Evolutionary conservation across 2,329 filamentous ascomycete species (phyloP).

Genomic region (Hymenoscyphus linearis): DNA sequence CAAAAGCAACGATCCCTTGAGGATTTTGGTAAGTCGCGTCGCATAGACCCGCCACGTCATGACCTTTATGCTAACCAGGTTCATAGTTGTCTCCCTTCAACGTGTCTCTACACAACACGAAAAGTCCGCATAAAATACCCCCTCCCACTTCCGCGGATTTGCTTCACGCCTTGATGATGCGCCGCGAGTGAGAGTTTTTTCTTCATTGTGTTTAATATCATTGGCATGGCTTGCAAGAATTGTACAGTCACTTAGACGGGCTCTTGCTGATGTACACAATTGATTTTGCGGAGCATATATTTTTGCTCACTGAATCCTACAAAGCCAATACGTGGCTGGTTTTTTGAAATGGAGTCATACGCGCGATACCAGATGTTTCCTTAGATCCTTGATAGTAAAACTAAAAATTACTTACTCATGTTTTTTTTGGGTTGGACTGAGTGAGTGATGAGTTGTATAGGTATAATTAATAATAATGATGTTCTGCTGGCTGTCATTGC

Average conservation of each 20-base stretch:
- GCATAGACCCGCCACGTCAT: constrained; percentile 5
- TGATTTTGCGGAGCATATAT: constrained; percentile 4
- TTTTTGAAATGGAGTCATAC: constrained; percentile 11
- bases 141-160: background rate
- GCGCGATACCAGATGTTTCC: constrained; percentile 9
- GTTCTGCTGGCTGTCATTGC: background rate
- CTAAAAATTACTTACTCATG: constrained; percentile 2
- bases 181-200: constrained; percentile 1
- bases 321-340: constrained; percentile 1
- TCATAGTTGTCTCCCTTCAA: constrained; percentile 76
- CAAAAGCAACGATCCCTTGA: constrained; percentile 80
- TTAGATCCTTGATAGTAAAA: constrained; percentile 9
- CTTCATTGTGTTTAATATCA: constrained; percentile 11
- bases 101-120: constrained; percentile 89
- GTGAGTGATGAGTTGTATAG: background rate
- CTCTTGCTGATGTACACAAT: constrained; percentile 4
- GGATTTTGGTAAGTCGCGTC: constrained; percentile 70
- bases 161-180: constrained; percentile 4
- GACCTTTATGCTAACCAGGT: constrained; percentile 41
- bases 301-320: background rate
- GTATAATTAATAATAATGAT: background rate
- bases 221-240: constrained; percentile 7
- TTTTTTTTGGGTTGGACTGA: background rate
- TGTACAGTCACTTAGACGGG: constrained; percentile 10
- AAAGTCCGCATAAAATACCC: constrained; percentile 62